phyloP scores from a whole-genome alignment of 2,329 filamentous ascomycete species.

The Metarhizium sp. region DNA sequence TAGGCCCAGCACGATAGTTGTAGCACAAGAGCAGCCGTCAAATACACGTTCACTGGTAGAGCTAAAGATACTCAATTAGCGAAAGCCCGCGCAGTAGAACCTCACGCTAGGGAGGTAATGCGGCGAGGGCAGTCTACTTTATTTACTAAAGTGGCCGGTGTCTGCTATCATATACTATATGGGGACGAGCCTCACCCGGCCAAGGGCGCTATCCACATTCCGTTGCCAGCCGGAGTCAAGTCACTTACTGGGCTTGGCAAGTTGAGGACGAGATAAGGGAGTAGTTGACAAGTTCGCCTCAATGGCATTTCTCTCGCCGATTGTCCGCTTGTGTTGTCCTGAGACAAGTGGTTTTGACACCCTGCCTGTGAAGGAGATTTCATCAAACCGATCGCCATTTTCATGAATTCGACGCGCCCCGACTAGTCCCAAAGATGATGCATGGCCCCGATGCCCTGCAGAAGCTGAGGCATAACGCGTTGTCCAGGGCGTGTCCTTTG shows the following conservation, averaged over 20 bases:
- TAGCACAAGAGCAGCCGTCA: too few relatives aligned
- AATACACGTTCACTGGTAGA: too few relatives aligned
- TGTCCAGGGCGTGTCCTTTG: not conserved
- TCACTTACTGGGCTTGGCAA: not conserved
- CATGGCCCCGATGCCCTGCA: not conserved
- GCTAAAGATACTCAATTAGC: too few relatives aligned
- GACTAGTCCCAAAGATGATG: not conserved
- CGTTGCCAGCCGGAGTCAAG: not conserved
- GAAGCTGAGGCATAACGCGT: not conserved
- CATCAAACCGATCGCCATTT: not conserved
- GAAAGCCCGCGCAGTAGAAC: too few relatives aligned
- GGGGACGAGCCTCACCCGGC: not conserved
- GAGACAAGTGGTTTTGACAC: not conserved
- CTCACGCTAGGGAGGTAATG: too few relatives aligned
- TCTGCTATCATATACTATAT: too few relatives aligned
- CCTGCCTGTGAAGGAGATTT: not conserved
- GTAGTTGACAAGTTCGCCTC: not conserved
- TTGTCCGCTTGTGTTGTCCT: not conserved
- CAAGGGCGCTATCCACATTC: not conserved
- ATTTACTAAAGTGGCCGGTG: too few relatives aligned
- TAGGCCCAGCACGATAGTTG: too few relatives aligned
- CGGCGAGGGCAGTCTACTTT: too few relatives aligned
- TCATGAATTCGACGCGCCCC: not conserved
- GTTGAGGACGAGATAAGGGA: not conserved
- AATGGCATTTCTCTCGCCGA: not conserved